Percentiles rank a stretch among this genome's conserved stretches.
Conservation (phyloP, 2,329 filamentous ascomycete genomes). For the Raffaelea albimanens region DNA sequence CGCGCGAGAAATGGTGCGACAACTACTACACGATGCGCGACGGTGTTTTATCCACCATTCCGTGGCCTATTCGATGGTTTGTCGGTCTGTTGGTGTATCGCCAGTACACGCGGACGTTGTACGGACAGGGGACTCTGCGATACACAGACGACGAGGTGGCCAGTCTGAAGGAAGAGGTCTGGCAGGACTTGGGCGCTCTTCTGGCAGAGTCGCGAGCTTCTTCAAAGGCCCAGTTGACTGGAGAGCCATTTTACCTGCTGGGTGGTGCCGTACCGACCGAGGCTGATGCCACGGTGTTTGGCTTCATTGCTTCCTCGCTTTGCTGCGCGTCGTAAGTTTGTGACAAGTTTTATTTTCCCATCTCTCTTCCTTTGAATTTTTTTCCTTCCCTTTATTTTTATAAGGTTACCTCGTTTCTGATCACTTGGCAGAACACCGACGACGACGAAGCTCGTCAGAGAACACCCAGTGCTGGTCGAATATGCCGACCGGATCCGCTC, state of each 20-base stretch:
- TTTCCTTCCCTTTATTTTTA: background rate
- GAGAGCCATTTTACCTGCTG: slow-evolving; percentile 45
- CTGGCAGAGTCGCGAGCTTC: slow-evolving; percentile 26
- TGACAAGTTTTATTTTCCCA: too few relatives aligned
- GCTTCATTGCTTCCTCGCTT: slow-evolving; percentile 44
- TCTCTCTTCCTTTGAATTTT: too few relatives aligned
- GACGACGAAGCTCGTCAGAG: slow-evolving; percentile 29
- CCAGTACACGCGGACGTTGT: slow-evolving; percentile 29
- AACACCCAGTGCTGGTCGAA: background rate
- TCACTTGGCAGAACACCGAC: slow-evolving; percentile 31
- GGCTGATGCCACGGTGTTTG: slow-evolving; percentile 47
- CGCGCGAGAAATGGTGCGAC: slow-evolving; percentile 22
- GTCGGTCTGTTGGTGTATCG: slow-evolving; percentile 42
- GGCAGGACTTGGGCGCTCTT: slow-evolving; percentile 39
- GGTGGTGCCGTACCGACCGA: slow-evolving; percentile 45
- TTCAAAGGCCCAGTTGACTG: slow-evolving; percentile 1
- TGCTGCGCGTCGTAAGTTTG: slow-evolving; percentile 44
- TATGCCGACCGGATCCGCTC: background rate
- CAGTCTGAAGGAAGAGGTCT: slow-evolving; percentile 38
- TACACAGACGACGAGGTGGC: slow-evolving; percentile 40
- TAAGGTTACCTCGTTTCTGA: background rate
- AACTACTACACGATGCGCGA: slow-evolving; percentile 52
- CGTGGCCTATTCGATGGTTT: slow-evolving; percentile 40
- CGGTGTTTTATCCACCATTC: slow-evolving; percentile 35
- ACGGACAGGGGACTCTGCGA: slow-evolving; percentile 47